Base-by-base conservation (phyloP, 2,329 filamentous ascomycete genomes). In the Xylariaceae sp. region DNA sequence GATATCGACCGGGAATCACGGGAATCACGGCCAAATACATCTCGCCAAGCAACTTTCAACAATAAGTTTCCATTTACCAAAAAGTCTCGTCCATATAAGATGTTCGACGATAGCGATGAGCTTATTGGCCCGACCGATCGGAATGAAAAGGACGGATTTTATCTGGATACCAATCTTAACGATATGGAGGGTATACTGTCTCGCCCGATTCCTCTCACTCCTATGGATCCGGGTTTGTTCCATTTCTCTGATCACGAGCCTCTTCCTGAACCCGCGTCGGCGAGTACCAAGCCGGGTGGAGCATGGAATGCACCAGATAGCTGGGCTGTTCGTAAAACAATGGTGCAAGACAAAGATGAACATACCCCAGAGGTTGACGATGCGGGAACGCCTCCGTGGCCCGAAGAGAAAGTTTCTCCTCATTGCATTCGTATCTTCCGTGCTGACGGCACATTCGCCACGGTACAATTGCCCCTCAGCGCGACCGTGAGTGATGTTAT, bases 351-450 rank as follows among this genome's bases (percentile, higher is more conserved):
- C 57, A 82, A 82, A 62, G 77, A 80, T 55, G 73, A 80, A 65
- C 82, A 78, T 66, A 76, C 72, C 3, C 76, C 79, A 1, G 88
- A 91, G 58, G 77, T 83, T 11, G 88, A 92, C 63, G 88, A 93
- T 57, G 78, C 82, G 34, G 86, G 84, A 51, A 82, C 84, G 54
- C 81, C 85, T n/a, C 80, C 84, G 5, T 83, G 84, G 53, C 83
- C 87, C 1, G 89, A 93, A 57, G 88, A 93, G 72, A 89, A 90
- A 70, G 80, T 84, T 35, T 81, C 83, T 13, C 86, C 88, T 37
- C 97, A 93, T 73, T 97, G 92, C 72, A 94, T 99, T 71, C 90
- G 94, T 39, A 90, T 99, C 44, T 99, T 99, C 78, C 88, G 92
- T 61, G 88, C 89, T 7, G 93, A 99, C 72, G 91, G 89, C 30